These are phyloP conservation scores for Eucalyptus tenuipes DNA, from an alignment of 345 rosid species.

Conservation along the genomic window DNA sequence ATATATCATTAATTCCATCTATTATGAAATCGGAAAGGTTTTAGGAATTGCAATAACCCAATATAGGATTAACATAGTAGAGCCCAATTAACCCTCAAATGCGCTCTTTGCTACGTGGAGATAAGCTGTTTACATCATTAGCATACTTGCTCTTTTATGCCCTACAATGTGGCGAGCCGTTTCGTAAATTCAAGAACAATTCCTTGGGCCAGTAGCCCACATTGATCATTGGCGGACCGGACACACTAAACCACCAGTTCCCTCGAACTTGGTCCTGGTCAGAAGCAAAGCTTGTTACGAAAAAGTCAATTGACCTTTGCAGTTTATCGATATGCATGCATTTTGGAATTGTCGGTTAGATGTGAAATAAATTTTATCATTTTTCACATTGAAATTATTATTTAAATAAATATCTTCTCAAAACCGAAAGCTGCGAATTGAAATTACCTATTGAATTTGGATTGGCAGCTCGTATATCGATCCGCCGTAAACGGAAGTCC, in stretches of 20 bases:
- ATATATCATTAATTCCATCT: background rate
- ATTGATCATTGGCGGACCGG: background rate
- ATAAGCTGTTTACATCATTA: background rate
- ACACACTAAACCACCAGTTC: background rate
- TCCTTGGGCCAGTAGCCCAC: background rate
- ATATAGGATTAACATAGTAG: background rate
- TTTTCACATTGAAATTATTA: background rate
- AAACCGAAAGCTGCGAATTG: rapidly evolving
- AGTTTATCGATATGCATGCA: background rate
- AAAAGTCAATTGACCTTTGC: background rate
- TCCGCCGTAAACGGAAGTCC: background rate
- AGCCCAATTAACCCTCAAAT: background rate
- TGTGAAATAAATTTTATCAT: background rate
- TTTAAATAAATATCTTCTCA: background rate
- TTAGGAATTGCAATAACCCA: background rate
- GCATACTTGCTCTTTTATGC: background rate
- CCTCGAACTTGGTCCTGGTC: background rate
- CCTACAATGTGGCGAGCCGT: background rate
- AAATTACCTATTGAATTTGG: background rate
- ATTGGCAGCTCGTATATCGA: background rate
- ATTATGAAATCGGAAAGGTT: background rate
- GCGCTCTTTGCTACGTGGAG: background rate
- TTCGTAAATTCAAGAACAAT: background rate
- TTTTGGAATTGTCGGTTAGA: background rate
- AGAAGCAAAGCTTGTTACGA: background rate